phyloP scores from a whole-genome alignment of 2,329 filamentous ascomycete genomes.

The Colletotrichum sp. region DNA sequence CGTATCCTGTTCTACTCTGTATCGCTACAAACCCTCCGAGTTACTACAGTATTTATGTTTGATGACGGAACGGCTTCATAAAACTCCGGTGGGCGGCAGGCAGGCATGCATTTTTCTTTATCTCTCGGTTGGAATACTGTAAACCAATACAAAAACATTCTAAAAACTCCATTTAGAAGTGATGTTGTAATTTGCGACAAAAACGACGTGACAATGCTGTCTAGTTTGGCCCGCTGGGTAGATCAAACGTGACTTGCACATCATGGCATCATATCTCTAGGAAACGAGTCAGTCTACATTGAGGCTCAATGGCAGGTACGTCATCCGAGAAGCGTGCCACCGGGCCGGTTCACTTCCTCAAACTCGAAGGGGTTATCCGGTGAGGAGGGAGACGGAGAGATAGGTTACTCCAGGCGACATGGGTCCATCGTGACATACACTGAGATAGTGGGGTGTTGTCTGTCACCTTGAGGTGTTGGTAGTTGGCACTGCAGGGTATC shows the following conservation, averaged over 20 bases:
- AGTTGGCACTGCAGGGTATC: neutral
- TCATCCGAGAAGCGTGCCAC: neutral
- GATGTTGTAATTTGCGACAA: neutral
- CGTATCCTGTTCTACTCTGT: neutral
- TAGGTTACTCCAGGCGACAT: neutral
- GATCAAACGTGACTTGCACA: neutral
- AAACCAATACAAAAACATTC: neutral
- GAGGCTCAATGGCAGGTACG: neutral
- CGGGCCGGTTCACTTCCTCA: neutral
- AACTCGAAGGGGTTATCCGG: neutral
- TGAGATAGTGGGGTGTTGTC: neutral
- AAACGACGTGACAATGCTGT: neutral
- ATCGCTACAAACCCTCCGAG: conserved; percentile 3
- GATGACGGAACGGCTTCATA: conserved; percentile 22
- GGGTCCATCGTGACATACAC: neutral
- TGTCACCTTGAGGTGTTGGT: neutral
- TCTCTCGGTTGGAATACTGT: neutral
- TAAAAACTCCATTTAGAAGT: neutral
- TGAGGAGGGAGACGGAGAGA: neutral
- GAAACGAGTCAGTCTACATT: neutral
- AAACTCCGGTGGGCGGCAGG: conserved; percentile 6
- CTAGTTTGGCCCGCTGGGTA: neutral
- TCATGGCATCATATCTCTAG: neutral
- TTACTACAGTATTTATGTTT: conserved; percentile 20
- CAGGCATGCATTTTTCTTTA: neutral